Evolutionary conservation across 2,329 filamentous ascomycete genomes (phyloP).

Genomic region (Polytolypa hystricis): DNA sequence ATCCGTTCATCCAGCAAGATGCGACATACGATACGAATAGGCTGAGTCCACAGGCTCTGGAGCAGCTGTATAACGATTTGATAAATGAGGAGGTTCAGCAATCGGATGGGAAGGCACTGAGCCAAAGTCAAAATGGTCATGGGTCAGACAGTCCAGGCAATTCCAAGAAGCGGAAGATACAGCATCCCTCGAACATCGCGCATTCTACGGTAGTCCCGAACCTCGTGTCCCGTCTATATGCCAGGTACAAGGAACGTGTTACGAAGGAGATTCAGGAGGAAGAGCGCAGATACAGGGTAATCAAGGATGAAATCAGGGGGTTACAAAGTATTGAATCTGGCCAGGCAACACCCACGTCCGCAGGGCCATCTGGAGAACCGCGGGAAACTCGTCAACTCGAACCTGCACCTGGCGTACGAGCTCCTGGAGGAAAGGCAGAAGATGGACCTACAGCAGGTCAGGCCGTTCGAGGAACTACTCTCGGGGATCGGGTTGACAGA

Average conservation of each 20-base stretch:
- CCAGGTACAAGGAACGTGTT: constrained; percentile 58
- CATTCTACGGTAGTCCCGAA: constrained; percentile 58
- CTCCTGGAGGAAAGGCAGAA: constrained; percentile 1
- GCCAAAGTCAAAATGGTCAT: constrained; percentile 22
- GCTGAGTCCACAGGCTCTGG: constrained; percentile 65
- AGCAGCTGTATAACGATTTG: constrained; percentile 65
- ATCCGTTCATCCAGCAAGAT: constrained; percentile 60
- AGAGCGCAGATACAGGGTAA: constrained; percentile 53
- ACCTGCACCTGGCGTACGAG: neutral
- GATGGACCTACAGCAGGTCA: no score
- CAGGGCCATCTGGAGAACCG: constrained; percentile 3
- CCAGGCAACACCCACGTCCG: constrained; percentile 17
- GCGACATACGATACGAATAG: constrained; percentile 61
- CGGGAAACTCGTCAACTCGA: no score
- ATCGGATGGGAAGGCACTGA: constrained; percentile 21
- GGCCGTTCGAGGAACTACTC: no score
- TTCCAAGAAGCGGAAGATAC: constrained; percentile 64
- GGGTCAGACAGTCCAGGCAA: constrained; percentile 20
- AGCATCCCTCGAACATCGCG: constrained; percentile 52
- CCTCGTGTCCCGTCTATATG: constrained; percentile 63
- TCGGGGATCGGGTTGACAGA: no score
- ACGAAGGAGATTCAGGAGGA: constrained; percentile 63
- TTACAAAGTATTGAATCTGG: constrained; percentile 53
- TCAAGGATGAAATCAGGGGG: constrained; percentile 57
- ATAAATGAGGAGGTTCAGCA: constrained; percentile 60